Base-by-base conservation (phyloP, 441 rosid genomes). In the Erodium chrysanthum region DNA sequence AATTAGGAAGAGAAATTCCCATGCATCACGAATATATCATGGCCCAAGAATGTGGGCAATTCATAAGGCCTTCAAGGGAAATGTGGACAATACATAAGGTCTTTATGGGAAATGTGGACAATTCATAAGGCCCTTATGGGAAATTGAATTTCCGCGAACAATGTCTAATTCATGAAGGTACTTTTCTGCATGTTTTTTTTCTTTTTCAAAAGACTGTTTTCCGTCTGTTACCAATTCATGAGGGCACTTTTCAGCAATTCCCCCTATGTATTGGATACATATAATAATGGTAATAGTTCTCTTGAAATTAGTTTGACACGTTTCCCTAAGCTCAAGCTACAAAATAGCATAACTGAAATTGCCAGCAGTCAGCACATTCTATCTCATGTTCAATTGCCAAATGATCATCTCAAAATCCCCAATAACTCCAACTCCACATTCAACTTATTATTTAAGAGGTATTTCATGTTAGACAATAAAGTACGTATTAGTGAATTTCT, bases 1-100 rank as follows among this genome's bases (percentile, higher is more conserved):
- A 63, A 52, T 72, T 66, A 75, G 68, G 48, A 69, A 59, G 68
- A 75, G 69, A 68, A n/a, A 73, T 40, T 64, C 40, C 65, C 64
- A 33, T 44, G 44, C 62, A 65, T 58, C 7, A 42, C 12, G 65
- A 56, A 29, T 8, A 37, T 67, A 42, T 22, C 72, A 66, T 59
- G 31, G 4, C 27, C 17, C 35, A 23, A 12, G 21, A 21, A 59
- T 22, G 7, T 6, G 4, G 29, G 21, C n/a, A n/a, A n/a, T n/a
- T n/a, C n/a, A n/a, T n/a, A n/a, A n/a, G n/a, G n/a, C n/a, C n/a
- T n/a, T n/a, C n/a, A n/a, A n/a, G n/a, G n/a, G n/a, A n/a, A n/a
- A n/a, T n/a, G n/a, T n/a, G n/a, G n/a, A n/a, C n/a, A n/a, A n/a
- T n/a, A n/a, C n/a, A n/a, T n/a, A n/a, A n/a, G n/a, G n/a, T n/a